Conservation (phyloP, 2,329 filamentous ascomycete species). For the Penicillium aurantiogriseum region DNA sequence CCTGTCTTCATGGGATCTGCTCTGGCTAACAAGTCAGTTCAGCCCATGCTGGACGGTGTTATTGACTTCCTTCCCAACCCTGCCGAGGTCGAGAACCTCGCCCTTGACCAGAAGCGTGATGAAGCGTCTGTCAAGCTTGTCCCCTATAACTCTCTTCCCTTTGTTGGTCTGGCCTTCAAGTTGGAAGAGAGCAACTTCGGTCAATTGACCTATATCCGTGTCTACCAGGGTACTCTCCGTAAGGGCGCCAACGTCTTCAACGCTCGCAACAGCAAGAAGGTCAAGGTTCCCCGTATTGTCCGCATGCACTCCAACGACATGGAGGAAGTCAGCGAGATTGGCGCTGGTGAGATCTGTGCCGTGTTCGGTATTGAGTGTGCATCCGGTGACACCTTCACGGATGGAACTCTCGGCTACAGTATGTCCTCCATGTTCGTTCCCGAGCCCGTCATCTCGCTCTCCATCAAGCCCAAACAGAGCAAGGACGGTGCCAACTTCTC, state of each 20-base stretch:
- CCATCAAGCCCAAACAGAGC: conserved; percentile 91
- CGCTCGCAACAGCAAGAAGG: conserved; percentile 89
- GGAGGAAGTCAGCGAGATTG: conserved; percentile 91
- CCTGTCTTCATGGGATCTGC: conserved; percentile 97
- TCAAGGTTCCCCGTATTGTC: conserved; percentile 94
- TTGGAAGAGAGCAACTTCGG: conserved; percentile 98
- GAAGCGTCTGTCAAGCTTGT: conserved; percentile 84
- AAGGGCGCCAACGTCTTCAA: conserved; percentile 93
- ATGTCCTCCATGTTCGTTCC: conserved; percentile 98
- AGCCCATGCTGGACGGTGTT: conserved; percentile 95
- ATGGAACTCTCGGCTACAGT: conserved; percentile 84
- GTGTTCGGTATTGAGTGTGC: conserved; percentile 98
- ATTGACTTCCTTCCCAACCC: conserved; percentile 96
- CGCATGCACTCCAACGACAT: conserved; percentile 99
- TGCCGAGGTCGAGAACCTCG: conserved; percentile 81
- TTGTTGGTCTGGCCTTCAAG: conserved; percentile 96
- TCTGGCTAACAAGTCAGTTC: conserved; percentile 88
- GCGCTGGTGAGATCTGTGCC: conserved; percentile 95
- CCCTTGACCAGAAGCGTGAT: conserved; percentile 74
- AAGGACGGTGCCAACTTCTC: conserved; percentile 93
- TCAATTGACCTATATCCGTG: conserved; percentile 95
- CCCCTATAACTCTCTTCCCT: conserved; percentile 89
- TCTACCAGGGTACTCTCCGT: conserved; percentile 88
- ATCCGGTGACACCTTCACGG: conserved; percentile 96
- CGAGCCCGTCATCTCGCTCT: conserved; percentile 95